phyloP scores from a whole-genome alignment of 2,329 filamentous ascomycete species.

The Anthostomella pinea region DNA sequence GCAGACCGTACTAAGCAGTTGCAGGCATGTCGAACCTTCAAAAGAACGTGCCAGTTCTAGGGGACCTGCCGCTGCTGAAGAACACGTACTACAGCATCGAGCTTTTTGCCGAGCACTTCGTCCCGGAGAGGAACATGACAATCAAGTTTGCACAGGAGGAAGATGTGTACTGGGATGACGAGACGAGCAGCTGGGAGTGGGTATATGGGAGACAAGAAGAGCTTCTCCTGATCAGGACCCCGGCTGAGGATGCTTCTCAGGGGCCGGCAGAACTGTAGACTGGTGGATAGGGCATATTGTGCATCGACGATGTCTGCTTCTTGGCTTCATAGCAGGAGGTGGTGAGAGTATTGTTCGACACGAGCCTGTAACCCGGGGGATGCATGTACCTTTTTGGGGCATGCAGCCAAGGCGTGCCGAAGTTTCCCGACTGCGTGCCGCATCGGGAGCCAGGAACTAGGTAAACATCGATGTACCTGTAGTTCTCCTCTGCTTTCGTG shows the following conservation, averaged over 20 bases:
- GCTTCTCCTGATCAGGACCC: conserved; percentile 37
- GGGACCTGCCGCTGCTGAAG: conserved; percentile 43
- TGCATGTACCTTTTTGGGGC: too few relatives aligned
- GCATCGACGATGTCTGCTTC: too few relatives aligned
- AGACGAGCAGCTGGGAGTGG: conserved; percentile 43
- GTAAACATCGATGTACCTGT: too few relatives aligned
- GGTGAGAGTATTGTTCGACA: too few relatives aligned
- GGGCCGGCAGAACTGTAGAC: conserved; percentile 17
- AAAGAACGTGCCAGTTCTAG: conserved; percentile 43
- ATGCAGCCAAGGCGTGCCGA: too few relatives aligned
- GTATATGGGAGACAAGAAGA: conserved; percentile 46
- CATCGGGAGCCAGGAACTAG: too few relatives aligned
- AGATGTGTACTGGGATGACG: conserved; percentile 46
- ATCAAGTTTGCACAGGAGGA: conserved; percentile 48
- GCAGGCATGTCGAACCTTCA: conserved; percentile 50
- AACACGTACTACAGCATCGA: conserved; percentile 50
- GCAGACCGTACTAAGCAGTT: neutral
- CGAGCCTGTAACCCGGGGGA: too few relatives aligned
- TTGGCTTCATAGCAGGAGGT: too few relatives aligned
- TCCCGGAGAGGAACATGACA: conserved; percentile 43
- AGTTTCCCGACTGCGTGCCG: too few relatives aligned
- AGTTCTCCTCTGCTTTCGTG: too few relatives aligned
- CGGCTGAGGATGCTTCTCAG: conserved; percentile 9
- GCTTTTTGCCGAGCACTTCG: conserved; percentile 45
- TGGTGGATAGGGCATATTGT: neutral